Evolutionary conservation across 1,284 basidiomycete species (phyloP).

Genomic region (Meripilus lineatus): DNA sequence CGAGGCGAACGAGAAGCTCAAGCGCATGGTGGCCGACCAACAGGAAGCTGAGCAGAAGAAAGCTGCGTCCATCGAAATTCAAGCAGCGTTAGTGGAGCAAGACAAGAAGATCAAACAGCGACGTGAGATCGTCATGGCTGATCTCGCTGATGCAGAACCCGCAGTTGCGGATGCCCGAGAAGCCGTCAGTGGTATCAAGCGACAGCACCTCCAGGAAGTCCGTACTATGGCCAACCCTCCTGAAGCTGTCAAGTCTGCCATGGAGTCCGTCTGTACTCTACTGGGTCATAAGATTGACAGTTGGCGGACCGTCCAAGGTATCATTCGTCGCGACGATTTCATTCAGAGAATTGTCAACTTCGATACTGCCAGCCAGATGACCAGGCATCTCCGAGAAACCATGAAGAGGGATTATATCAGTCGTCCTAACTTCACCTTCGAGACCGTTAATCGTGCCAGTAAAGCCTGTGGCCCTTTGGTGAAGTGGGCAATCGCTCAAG

Average conservation of each 20-base stretch:
- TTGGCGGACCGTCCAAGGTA: conserved; percentile 95
- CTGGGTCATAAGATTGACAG: conserved; percentile 97
- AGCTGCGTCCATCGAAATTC: conserved; percentile 92
- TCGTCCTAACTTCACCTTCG: conserved; percentile 91
- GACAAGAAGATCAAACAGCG: conserved; percentile 89
- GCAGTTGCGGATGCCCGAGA: conserved; percentile 94
- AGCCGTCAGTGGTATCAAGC: conserved; percentile 96
- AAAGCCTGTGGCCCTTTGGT: conserved; percentile 98
- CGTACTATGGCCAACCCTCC: conserved; percentile 98
- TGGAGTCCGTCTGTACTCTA: conserved; percentile 98
- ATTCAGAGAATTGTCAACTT: conserved; percentile 97
- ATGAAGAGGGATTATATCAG: conserved; percentile 96
- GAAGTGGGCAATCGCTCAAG: conserved; percentile 98
- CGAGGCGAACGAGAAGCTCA: conserved; percentile 96
- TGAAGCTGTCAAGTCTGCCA: conserved; percentile 94
- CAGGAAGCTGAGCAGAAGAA: conserved; percentile 99
- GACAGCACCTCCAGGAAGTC: conserved; percentile 96
- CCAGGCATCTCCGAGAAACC: conserved; percentile 80
- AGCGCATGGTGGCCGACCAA: conserved; percentile 98
- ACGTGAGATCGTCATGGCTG: conserved; percentile 85
- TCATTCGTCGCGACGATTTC: conserved; percentile 97
- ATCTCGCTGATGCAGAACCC: conserved; percentile 97
- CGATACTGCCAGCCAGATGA: conserved; percentile 91
- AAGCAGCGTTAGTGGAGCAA: conserved; percentile 88
- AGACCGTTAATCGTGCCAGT: conserved; percentile 92